Base-by-base conservation (phyloP, 306 rosid genomes). In the Vigna reflexopilosa region DNA sequence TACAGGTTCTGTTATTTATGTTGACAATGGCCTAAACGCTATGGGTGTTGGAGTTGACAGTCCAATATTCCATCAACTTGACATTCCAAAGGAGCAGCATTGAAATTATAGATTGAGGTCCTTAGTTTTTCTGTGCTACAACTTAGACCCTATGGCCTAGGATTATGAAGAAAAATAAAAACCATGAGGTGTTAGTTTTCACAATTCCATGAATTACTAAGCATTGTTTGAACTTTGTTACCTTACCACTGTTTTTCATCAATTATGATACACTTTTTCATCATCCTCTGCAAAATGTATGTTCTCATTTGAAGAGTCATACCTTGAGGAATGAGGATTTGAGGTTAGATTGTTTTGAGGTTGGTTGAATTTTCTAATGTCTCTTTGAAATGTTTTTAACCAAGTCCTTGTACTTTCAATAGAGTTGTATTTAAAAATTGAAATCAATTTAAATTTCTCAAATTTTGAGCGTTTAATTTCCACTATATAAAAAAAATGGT, bases 31-130 rank as follows among this genome's bases (percentile, higher is more conserved):
- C n/a, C 83, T 94, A 77, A 92, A 91, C 0, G 93, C 97, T 2
- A 88, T 94, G 98, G 97, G 98, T 6, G 97, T 94, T 1, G 97
- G 96, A 75, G 91, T 90, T 44, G 97, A 91, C 84, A 85, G 88
- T 57, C 85, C 88, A 8, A 44, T 77, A 9, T 85, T 85, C 30
- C 69, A 73, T 63, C 78, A 77, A 36, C 85, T 85, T 22, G 76
- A 55, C 78, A 62, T 85, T 62, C 88, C 83, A 22, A 85, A 26
- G 74, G 75, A 62, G 20, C 71, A 85, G 3, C 83, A 73, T 38
- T 78, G 65, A 83, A 28, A 24, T 14, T 16, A 7, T 62, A 2
- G n/a, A 11, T 42, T 9, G 13, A 49, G 69, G n/a, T 75, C 40
- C 54, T 76, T 67, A 49, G 57, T 76, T 67, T 68, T 75, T 72